Conservation (phyloP, 768 basidiomycete species). For the Tulasnella sp. region DNA sequence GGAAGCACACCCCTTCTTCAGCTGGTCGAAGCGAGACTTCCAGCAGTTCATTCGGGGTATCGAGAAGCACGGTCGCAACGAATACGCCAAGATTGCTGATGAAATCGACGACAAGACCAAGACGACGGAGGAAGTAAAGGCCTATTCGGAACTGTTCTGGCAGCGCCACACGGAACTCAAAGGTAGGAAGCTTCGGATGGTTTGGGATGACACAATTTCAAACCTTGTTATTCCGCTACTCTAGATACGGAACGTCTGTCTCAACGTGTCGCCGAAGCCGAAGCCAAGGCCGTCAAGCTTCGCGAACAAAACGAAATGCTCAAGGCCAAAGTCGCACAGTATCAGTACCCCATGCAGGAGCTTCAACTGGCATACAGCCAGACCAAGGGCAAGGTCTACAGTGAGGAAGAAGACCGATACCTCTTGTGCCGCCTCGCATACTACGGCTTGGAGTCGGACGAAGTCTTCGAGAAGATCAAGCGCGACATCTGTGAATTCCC, state of each 20-base stretch:
- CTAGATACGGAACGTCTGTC: slow-evolving; percentile 45
- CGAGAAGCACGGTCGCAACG: slow-evolving; percentile 62
- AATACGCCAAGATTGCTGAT: slow-evolving; percentile 53
- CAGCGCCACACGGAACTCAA: slow-evolving; percentile 83
- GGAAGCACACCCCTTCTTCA: slow-evolving; percentile 72
- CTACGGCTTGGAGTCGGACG: slow-evolving; percentile 84
- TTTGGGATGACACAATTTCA: too few relatives aligned
- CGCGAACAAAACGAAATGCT: slow-evolving; percentile 77
- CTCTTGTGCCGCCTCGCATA: slow-evolving; percentile 83
- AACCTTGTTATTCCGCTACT: neutral
- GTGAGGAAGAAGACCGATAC: slow-evolving; percentile 95
- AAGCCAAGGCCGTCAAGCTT: slow-evolving; percentile 83
- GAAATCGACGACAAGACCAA: slow-evolving; percentile 88
- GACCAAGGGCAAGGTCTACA: slow-evolving; percentile 95
- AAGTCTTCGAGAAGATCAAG: slow-evolving; percentile 93
- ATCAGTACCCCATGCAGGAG: slow-evolving; percentile 92
- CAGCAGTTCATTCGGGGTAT: slow-evolving; percentile 80
- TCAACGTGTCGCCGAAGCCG: slow-evolving; percentile 80
- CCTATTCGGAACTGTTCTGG: slow-evolving; percentile 80
- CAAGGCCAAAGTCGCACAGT: slow-evolving; percentile 74
- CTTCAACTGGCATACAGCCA: slow-evolving; percentile 92
- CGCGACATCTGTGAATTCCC: slow-evolving; percentile 95
- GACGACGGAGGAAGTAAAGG: slow-evolving; percentile 67
- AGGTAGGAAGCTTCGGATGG: slow-evolving; percentile 45
- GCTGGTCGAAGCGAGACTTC: slow-evolving; percentile 92